These are phyloP conservation scores for Talaromyces verruculosus DNA, from an alignment of 2,329 filamentous ascomycete genomes.

Conservation along the genomic window DNA sequence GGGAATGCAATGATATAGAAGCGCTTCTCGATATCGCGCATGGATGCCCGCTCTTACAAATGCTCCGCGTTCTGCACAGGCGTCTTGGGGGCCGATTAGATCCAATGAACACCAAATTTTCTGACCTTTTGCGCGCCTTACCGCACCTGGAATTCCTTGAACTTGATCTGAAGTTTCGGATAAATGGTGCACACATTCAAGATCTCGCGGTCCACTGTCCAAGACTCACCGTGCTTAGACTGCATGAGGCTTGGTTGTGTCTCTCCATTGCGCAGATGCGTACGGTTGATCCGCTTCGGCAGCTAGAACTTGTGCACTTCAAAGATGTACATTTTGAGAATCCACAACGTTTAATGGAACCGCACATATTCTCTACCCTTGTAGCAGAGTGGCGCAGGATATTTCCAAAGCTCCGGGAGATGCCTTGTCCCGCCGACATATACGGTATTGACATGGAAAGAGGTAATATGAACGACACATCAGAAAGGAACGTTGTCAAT, in stretches of 20 bases:
- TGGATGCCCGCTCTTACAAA: not conserved
- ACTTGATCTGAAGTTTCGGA: not conserved
- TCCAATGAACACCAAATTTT: not conserved
- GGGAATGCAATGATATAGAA: not conserved
- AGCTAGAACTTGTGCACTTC: not conserved
- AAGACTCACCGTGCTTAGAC: not conserved
- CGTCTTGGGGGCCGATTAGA: not conserved
- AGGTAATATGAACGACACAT: not conserved
- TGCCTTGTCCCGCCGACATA: not conserved
- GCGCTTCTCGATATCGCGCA: not conserved
- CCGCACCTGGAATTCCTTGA: conserved; percentile 3
- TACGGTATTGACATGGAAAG: not conserved
- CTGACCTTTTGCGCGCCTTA: not conserved
- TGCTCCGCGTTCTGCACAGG: not conserved
- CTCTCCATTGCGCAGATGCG: not conserved
- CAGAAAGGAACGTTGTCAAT: not conserved
- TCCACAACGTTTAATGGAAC: not conserved
- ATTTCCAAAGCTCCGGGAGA: conserved; percentile 6
- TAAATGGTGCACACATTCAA: conserved; percentile 1
- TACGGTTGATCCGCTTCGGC: not conserved
- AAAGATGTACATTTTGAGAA: not conserved
- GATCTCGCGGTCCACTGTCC: not conserved
- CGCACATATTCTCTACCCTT: not conserved
- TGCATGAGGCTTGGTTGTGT: not conserved
- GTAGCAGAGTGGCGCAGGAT: conserved; percentile 4